These are phyloP conservation scores for Torulaspora microellipsoides DNA, from an alignment of 805 yeast genomes.

Conservation along the genomic window DNA sequence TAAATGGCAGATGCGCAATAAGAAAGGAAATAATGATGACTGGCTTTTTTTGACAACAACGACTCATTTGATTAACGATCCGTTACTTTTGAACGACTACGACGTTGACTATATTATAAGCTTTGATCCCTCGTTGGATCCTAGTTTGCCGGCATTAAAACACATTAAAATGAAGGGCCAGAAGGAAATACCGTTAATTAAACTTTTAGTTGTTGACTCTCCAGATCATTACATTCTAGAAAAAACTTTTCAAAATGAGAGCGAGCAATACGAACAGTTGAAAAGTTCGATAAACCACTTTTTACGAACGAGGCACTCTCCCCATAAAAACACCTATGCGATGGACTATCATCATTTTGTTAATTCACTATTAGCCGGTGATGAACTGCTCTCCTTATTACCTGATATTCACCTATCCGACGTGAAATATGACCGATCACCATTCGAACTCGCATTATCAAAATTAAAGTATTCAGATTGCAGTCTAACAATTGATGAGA, in stretches of 20 bases:
- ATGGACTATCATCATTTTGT: conserved; percentile 9
- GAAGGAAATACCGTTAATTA: conserved; percentile 40
- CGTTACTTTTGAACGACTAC: conserved; percentile 32
- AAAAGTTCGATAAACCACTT: conserved; percentile 30
- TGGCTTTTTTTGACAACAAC: conserved; percentile 44
- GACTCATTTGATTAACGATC: conserved; percentile 39
- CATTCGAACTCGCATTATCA: conserved; percentile 8
- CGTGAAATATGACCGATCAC: conserved; percentile 1
- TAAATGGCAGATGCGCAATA: conserved; percentile 12
- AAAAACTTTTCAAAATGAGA: conserved; percentile 13
- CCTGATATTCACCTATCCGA: conserved; percentile 8
- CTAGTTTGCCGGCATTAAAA: conserved; percentile 30
- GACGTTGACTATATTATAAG: conserved; percentile 43
- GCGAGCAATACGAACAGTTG: conserved; percentile 19
- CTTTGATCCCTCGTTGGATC: conserved; percentile 43
- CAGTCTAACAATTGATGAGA: conserved; percentile 7
- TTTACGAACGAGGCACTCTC: conserved; percentile 17
- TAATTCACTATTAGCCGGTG: conserved; percentile 4
- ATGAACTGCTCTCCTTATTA: conserved; percentile 4
- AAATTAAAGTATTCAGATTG: conserved; percentile 10
- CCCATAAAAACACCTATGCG: neutral
- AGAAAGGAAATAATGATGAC: conserved; percentile 23
- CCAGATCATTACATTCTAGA: conserved; percentile 40
- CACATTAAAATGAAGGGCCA: conserved; percentile 22
- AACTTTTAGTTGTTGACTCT: conserved; percentile 42